These are phyloP conservation scores for Fusarium brevicatenulatum DNA, from an alignment of 2,329 filamentous ascomycete species.

Conservation along the genomic window DNA sequence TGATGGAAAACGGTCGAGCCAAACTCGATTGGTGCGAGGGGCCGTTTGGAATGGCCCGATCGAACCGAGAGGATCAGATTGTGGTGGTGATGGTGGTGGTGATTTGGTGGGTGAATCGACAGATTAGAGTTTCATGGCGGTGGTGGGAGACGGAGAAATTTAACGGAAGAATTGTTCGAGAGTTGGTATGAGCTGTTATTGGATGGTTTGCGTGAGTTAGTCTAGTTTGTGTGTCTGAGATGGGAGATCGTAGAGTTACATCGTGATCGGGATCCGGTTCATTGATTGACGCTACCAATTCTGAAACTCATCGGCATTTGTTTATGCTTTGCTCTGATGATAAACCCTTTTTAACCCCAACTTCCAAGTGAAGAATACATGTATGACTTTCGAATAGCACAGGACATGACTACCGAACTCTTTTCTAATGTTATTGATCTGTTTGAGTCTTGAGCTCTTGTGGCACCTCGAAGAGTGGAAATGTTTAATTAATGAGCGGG, in stretches of 20 bases:
- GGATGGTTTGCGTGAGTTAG: neutral
- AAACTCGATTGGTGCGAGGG: constrained; percentile 6
- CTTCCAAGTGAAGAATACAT: too few relatives aligned
- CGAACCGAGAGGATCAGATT: neutral
- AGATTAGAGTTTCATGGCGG: neutral
- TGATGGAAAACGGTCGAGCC: constrained; percentile 22
- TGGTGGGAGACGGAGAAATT: neutral
- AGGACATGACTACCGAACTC: accelerated
- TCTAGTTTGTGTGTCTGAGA: neutral
- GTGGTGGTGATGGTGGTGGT: neutral
- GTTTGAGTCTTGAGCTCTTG: neutral
- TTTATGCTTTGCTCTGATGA: neutral
- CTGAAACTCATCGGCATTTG: constrained; percentile 4
- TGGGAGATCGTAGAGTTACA: constrained; percentile 17
- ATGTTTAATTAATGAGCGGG: accelerated
- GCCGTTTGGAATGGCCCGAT: constrained; percentile 36
- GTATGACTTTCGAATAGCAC: neutral
- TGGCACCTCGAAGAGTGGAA: neutral
- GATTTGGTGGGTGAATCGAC: neutral
- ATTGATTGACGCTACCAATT: neutral
- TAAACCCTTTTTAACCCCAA: too few relatives aligned
- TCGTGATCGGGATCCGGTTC: neutral
- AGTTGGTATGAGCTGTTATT: neutral
- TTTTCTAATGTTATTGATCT: neutral
- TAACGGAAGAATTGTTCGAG: neutral